Percentiles rank a stretch among this genome's conserved stretches.
phyloP scores from a whole-genome alignment of 257 asterid species.

The Solanum sparsipilum region DNA sequence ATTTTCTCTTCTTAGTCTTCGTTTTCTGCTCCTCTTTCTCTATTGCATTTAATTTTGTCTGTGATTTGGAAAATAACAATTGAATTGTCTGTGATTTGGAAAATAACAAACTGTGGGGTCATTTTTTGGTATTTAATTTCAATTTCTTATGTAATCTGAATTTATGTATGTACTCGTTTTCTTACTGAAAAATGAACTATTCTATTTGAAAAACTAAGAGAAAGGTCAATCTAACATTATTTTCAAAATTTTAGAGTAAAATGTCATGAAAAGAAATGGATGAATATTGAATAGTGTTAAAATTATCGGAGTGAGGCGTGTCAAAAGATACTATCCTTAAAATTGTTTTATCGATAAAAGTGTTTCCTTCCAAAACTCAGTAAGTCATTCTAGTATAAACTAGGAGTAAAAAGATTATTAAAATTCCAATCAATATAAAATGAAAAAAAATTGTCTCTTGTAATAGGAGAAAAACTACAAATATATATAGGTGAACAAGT shows the following conservation, averaged over 20 bases:
- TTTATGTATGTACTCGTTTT: not conserved
- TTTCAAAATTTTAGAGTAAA: not conserved
- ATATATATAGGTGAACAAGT: too few relatives aligned
- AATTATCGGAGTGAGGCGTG: too few relatives aligned
- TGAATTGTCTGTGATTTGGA: not conserved
- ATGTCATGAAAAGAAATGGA: not conserved
- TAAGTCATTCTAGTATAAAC: too few relatives aligned
- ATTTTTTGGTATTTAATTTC: not conserved
- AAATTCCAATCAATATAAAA: too few relatives aligned
- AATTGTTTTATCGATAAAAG: too few relatives aligned
- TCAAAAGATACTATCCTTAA: too few relatives aligned
- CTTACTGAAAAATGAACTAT: not conserved
- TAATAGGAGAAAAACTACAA: too few relatives aligned
- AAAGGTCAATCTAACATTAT: not conserved
- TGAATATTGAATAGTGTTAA: not conserved
- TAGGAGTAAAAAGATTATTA: too few relatives aligned
- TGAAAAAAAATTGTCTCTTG: too few relatives aligned
- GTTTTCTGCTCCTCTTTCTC: not conserved
- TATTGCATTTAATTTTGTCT: not conserved
- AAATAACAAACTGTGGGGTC: not conserved
- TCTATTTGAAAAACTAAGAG: not conserved
- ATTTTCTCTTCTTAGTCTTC: not conserved
- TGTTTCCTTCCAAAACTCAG: too few relatives aligned
- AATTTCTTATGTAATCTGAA: not conserved
- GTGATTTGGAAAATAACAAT: too few relatives aligned